phyloP scores from a whole-genome alignment of 106 monocot species.

The Dioscorea dumetorum region DNA sequence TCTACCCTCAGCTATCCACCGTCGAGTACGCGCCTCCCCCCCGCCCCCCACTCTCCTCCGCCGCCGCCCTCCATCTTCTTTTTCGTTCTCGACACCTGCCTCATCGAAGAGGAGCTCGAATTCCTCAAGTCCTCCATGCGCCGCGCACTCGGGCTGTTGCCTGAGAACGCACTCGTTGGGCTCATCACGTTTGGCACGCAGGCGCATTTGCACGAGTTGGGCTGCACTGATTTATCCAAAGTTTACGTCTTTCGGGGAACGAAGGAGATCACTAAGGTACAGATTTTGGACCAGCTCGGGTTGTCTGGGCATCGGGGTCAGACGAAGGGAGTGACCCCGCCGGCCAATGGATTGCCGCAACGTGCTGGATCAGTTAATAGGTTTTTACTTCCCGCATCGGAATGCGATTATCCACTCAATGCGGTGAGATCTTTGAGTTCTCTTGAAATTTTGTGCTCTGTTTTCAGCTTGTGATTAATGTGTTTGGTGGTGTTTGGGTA shows the following conservation, averaged over 20 bases:
- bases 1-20: constrained; percentile 80
- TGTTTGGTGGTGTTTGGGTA: constrained; percentile 13
- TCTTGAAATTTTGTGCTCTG: background rate
- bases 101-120: constrained; percentile 92
- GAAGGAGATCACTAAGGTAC: constrained; percentile 83
- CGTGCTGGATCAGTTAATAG: constrained; percentile 37
- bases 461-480: background rate
- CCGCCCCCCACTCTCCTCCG: constrained; percentile 4
- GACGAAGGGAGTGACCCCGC: constrained; percentile 16
- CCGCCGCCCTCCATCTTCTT: constrained; percentile 72
- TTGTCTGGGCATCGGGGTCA: constrained; percentile 25
- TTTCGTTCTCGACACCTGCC: constrained; percentile 84
- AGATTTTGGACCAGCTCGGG: constrained; percentile 91
- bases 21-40: constrained; percentile 61
- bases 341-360: constrained; percentile 30
- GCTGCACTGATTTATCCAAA: constrained; percentile 75
- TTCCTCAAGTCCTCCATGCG: constrained; percentile 79
- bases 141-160: constrained; percentile 70
- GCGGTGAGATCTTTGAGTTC: constrained; percentile 35
- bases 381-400: constrained; percentile 84
- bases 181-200: constrained; percentile 90
- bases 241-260: constrained; percentile 80
- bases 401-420: constrained; percentile 87
- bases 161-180: constrained; percentile 88
- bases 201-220: constrained; percentile 89